These are phyloP conservation scores for Alternaria infectoria DNA, from an alignment of 2,329 filamentous ascomycete genomes.

Conservation along the genomic window DNA sequence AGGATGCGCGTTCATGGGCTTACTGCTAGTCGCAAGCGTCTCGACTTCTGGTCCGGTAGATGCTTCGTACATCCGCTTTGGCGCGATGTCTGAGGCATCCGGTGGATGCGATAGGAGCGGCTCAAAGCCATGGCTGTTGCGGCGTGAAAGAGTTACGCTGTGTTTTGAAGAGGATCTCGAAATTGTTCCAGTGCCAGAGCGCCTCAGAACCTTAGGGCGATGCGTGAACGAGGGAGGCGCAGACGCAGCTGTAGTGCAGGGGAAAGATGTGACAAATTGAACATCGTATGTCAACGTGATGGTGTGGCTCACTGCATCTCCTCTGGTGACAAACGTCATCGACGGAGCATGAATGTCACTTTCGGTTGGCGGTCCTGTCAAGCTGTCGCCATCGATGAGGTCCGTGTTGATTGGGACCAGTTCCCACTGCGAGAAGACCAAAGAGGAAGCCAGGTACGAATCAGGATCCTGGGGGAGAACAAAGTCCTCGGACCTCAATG, in stretches of 20 bases:
- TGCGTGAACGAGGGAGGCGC: conserved; percentile 20
- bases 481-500: conserved; percentile 46
- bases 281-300: conserved; percentile 58
- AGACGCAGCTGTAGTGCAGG: conserved; percentile 55
- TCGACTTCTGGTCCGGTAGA: conserved; percentile 17
- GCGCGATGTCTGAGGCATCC: conserved; percentile 32
- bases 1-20: conserved; percentile 46
- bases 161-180: conserved; percentile 44
- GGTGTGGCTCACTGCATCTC: conserved; percentile 20
- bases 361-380: conserved; percentile 19
- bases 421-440: conserved; percentile 37
- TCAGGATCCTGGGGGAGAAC: conserved; percentile 45
- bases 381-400: conserved; percentile 29
- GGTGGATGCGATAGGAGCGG: conserved; percentile 44
- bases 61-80: conserved; percentile 33
- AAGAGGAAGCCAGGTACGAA: conserved; percentile 16
- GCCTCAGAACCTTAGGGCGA: conserved; percentile 31
- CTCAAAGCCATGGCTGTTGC: conserved; percentile 45
- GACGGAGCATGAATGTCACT: conserved; percentile 36
- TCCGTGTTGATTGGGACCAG: conserved; percentile 32
- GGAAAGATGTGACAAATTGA: conserved; percentile 62
- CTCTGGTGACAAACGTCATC: conserved; percentile 42
- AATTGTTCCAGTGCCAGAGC: conserved; percentile 28
- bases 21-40: conserved; percentile 9
- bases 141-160: conserved; percentile 34